Conservation (phyloP, 345 rosid genomes). For the Hibiscus trionum region DNA sequence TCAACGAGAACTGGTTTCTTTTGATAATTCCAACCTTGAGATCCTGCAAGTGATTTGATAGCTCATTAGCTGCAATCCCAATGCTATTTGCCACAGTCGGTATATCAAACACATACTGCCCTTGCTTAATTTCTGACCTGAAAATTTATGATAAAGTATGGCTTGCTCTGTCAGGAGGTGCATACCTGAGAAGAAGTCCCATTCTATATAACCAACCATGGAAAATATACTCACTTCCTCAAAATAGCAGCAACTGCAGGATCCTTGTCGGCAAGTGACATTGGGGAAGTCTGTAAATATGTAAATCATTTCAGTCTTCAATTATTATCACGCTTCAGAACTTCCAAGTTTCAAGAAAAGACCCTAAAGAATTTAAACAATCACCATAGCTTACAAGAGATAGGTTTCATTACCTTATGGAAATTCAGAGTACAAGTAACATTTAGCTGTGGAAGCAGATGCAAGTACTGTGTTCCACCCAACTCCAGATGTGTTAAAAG, state of each 20-base stretch:
- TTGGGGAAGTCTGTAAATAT: constrained; percentile 64
- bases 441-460: constrained; percentile 61
- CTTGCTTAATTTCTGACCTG: constrained; percentile 75
- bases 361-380: neutral
- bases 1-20: constrained; percentile 1
- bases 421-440: constrained; percentile 76
- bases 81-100: constrained; percentile 66
- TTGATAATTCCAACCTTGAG: constrained; percentile 48
- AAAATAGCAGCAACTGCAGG: constrained; percentile 57
- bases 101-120: constrained; percentile 64
- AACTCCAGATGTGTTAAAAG: constrained; percentile 82
- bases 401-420: constrained; percentile 56
- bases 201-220: neutral
- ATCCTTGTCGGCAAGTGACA: constrained; percentile 58
- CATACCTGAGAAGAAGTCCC: constrained; percentile 4
- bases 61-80: constrained; percentile 40
- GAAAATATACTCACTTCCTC: constrained; percentile 43
- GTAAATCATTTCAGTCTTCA: constrained; percentile 3
- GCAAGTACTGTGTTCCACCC: constrained; percentile 76
- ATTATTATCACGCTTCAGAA: neutral
- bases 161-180: constrained; percentile 8
- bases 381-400: neutral
- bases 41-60: constrained; percentile 53
- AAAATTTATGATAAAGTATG: constrained; percentile 17
- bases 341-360: constrained; percentile 4